phyloP scores from a whole-genome alignment of 495 filamentous ascomycete genomes.

The Bryoglossum gracile region DNA sequence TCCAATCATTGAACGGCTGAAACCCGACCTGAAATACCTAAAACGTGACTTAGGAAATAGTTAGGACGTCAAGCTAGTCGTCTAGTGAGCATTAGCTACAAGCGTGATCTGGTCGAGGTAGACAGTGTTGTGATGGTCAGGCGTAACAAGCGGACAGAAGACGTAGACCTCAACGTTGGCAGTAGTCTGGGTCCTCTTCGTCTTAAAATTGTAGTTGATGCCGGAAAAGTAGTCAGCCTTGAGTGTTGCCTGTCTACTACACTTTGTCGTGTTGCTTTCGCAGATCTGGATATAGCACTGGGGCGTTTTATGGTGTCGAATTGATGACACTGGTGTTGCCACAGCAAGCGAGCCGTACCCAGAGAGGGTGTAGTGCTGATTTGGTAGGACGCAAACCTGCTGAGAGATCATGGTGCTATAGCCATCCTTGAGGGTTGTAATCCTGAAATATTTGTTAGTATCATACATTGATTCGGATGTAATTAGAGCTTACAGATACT shows the following conservation, averaged over 20 bases:
- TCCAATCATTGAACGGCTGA: too few species aligned
- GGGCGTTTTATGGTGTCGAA: background rate
- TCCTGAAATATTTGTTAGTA: background rate
- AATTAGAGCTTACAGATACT: background rate
- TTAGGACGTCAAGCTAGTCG: too few species aligned
- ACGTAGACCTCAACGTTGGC: background rate
- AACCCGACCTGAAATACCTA: too few species aligned
- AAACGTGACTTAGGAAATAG: too few species aligned
- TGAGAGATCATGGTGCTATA: background rate
- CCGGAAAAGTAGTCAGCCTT: background rate
- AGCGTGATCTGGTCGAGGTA: background rate
- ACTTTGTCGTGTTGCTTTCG: background rate
- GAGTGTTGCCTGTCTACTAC: background rate
- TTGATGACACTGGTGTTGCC: too few species aligned
- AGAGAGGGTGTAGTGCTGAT: background rate
- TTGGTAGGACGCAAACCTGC: background rate
- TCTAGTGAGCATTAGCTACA: too few species aligned
- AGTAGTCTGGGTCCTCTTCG: background rate
- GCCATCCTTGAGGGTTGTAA: background rate
- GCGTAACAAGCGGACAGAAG: background rate
- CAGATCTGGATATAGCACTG: background rate
- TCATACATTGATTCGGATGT: background rate
- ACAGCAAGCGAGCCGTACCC: background rate
- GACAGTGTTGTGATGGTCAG: background rate
- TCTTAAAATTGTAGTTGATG: background rate